Evolutionary conservation across 179 eudicot species (phyloP), one percentile per base, ranked within the genome.

Genomic region (Pouteria campechiana): DNA sequence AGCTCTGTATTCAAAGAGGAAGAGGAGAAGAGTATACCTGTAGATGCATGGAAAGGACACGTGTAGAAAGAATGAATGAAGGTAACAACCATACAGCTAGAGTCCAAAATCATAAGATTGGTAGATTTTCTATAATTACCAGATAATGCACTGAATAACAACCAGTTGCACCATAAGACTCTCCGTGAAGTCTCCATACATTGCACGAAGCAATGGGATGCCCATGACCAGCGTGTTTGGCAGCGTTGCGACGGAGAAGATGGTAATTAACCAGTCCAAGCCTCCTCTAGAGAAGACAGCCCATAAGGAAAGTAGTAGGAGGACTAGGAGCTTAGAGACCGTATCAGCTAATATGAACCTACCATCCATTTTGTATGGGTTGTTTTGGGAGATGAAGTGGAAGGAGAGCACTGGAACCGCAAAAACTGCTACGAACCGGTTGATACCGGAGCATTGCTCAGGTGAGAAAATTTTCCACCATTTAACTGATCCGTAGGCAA

Each of bases 391-490:
- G 8, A 66, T 66, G 66, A 66, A 66, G 60, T 60, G 72, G 36
- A 66, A 66, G 23, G 72, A 66, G 0, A 68, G 65, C 19, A 68
- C 36, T n/a, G 74, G 69, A 6, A 68, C 74, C 5, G 74, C 74
- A 38, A 68, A 68, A 8, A 68, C 57, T 0, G 74, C 74, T 2
- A 68, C 74, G 28, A 68, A 68, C 4, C 74, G 44, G 61, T 68
- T 68, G 57, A 68, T 62, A 30, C 74, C 74, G 16, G 74, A 61
- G 50, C 74, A 68, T 36, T 62, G 74, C 10, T 48, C 74, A 2
- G 68, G 65, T 2, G 65, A 42, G 46, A 68, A 62, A 27, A 68
- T 62, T 39, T 62, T 63, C 60, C 73, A 67, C 73, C 73, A 67
- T 37, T 56, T 61, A 14, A 67, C 73, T n/a, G 67, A 60, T n/a